Base-by-base conservation (phyloP, 192 early-diverging fungal genomes). In the Gaertneriomyces sp. region DNA sequence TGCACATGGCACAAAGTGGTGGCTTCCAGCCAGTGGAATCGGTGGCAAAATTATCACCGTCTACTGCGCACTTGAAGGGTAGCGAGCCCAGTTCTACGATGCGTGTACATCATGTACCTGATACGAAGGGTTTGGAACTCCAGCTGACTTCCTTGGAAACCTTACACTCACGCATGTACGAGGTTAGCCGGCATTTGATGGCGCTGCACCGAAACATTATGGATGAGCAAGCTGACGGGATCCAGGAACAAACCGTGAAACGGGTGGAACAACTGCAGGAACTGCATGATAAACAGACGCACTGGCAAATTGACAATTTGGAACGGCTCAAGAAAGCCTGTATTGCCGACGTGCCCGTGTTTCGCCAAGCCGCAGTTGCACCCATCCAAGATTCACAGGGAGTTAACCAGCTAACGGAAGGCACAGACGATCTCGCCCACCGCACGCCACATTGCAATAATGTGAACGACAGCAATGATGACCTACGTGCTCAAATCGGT, bases 271-370 rank as follows among this genome's bases (percentile, higher is more conserved):
- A 66, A 17, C 43, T 66, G 19, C 51, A 66, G 19, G 64, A 54
- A 20, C 41, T 66, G 6, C 33, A 58, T 5, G 64, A 66, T 8
- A 16, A 57, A 54, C 64, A 66, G 44, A 42, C 53, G 6, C 53
- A 66, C 42, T 66, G 64, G 64, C 53, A 66, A 25, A 56, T 66
- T 25, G 19, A 44, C 7, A 46, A 52, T 41, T 33, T 63, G 10
- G 17, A 40, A 19, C 49, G 42, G 38, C 16, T 63, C 38, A 16
- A 41, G 38, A 38, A 7, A 7, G 20, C n/a, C 4, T 8, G 42
- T 38, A 58, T 58, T 38, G 57, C 16, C 4, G 42, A 38, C 16
- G 25, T 42, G 42, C 52, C 19, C 19, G 57, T 41, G 16, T 58
- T 58, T 42, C 38, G 9, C 16, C 6, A 38, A 42, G 5, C 40